These are phyloP conservation scores for Gossypium aridum DNA, from an alignment of 441 rosid genomes.

Conservation along the genomic window DNA sequence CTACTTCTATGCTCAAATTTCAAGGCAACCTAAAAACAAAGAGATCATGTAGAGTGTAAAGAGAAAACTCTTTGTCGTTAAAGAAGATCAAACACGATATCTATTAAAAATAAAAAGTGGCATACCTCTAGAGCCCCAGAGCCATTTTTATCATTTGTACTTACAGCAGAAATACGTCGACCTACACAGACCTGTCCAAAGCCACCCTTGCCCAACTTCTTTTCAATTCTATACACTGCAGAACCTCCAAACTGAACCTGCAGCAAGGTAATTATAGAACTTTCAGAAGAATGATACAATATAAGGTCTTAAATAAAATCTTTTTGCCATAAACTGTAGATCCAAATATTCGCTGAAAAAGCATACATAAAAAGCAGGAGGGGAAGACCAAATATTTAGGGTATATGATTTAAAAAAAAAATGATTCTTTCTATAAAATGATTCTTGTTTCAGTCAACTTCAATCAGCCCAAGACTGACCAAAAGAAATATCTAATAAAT, in stretches of 20 bases:
- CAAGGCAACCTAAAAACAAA: constrained; percentile 51
- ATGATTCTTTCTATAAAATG: background rate
- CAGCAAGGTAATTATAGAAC: constrained; percentile 1
- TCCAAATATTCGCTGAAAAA: background rate
- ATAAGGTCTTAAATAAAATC: background rate
- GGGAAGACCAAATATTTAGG: background rate
- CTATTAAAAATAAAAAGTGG: background rate
- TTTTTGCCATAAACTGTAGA: background rate
- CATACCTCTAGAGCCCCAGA: constrained; percentile 56
- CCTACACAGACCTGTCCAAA: constrained; percentile 85
- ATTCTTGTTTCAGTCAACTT: background rate
- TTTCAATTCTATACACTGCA: constrained; percentile 49
- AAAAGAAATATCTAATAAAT: background rate
- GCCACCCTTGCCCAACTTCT: constrained; percentile 76
- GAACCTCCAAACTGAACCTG: constrained; percentile 73
- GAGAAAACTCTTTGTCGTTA: background rate
- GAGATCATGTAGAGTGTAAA: background rate
- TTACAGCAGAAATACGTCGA: constrained; percentile 37
- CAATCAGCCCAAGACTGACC: background rate
- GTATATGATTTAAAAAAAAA: background rate
- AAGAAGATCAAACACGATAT: constrained; percentile 3
- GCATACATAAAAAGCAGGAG: background rate
- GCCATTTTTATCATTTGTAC: constrained; percentile 35
- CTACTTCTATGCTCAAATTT: constrained; percentile 73
- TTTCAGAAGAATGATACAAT: background rate